Evolutionary conservation across 2,329 filamentous ascomycete genomes (phyloP).

Genomic region (Pyrenochaeta sp.): DNA sequence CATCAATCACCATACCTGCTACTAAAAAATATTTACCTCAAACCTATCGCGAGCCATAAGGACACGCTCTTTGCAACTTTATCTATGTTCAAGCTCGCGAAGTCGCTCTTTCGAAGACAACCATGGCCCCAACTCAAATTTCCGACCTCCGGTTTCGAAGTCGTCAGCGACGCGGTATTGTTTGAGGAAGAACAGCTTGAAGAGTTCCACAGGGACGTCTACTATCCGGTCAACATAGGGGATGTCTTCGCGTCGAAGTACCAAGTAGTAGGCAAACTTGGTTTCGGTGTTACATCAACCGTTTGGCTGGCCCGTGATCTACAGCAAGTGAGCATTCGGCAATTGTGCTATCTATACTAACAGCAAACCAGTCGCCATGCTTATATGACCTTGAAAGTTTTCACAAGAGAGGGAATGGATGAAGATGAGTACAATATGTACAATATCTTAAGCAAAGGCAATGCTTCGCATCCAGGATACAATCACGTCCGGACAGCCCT

Average conservation of each 20-base stretch:
- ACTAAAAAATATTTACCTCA: conserved; percentile 12
- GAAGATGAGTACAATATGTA: conserved; percentile 14
- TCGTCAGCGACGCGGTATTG: conserved; percentile 12
- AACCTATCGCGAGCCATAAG: conserved; percentile 8
- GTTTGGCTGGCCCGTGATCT: conserved; percentile 24
- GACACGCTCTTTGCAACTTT: conserved; percentile 10
- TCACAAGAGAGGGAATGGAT: conserved; percentile 7
- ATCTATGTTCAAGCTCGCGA: conserved; percentile 15
- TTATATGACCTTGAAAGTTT: conserved; percentile 17
- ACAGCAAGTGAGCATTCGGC: conserved; percentile 7
- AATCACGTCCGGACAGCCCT: conserved; percentile 39
- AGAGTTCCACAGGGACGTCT: conserved; percentile 4
- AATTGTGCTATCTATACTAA: conserved; percentile 4
- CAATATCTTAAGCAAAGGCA: conserved; percentile 12
- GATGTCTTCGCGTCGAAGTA: conserved; percentile 18
- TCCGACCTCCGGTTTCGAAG: conserved; percentile 16
- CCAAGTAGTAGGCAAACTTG: conserved; percentile 23
- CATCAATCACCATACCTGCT: conserved; percentile 12
- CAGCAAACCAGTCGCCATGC: conserved; percentile 5
- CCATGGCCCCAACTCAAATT: conserved; percentile 19
- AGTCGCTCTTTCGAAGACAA: conserved; percentile 13
- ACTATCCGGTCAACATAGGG: conserved; percentile 20
- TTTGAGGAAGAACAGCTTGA: conserved; percentile 18
- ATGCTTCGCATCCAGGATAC: conserved; percentile 36
- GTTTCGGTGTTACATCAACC: conserved; percentile 15